These are phyloP conservation scores for Microcos paniculata DNA, from an alignment of 345 rosid genomes.

Conservation along the genomic window DNA sequence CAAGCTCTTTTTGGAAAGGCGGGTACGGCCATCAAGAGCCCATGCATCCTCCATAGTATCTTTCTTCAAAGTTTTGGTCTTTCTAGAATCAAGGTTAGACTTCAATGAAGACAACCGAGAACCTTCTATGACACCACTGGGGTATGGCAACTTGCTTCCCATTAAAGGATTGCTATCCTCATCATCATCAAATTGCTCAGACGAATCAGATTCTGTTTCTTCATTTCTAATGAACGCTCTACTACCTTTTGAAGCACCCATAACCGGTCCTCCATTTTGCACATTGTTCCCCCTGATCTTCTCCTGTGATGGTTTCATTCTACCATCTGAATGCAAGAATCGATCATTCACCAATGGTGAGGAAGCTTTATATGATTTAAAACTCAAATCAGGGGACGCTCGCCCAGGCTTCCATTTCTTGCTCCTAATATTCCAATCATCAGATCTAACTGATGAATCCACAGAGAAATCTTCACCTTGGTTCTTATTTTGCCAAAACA, in stretches of 20 bases:
- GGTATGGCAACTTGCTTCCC: conserved; percentile 50
- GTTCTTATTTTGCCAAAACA: conserved; percentile 45
- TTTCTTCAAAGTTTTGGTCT: conserved; percentile 40
- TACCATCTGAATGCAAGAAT: conserved; percentile 53
- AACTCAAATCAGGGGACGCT: conserved; percentile 55
- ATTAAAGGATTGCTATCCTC: conserved; percentile 55
- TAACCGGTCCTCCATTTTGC: conserved; percentile 52
- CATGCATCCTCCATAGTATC: conserved; percentile 37
- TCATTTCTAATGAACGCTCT: conserved; percentile 45
- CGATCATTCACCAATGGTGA: conserved; percentile 56
- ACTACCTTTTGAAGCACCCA: conserved; percentile 42
- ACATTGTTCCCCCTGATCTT: conserved; percentile 50
- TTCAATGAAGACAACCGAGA: conserved; percentile 48
- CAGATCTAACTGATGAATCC: conserved; percentile 54
- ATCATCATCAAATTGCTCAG: conserved; percentile 57
- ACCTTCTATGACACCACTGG: conserved; percentile 43
- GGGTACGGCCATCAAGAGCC: conserved; percentile 40
- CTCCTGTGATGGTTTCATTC: conserved; percentile 51
- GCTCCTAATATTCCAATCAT: conserved; percentile 57
- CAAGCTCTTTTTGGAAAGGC: conserved; percentile 34
- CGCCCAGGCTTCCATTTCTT: conserved; percentile 62
- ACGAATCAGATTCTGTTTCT: conserved; percentile 88
- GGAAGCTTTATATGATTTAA: conserved; percentile 48
- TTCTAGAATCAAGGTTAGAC: conserved; percentile 45
- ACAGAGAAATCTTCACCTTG: conserved; percentile 44